A percentile compares a stretch with the other conserved stretches of the same genome.
These are phyloP conservation scores for Verticillium klebahnii DNA, from an alignment of 2,329 filamentous ascomycete genomes.

Conservation along the genomic window DNA sequence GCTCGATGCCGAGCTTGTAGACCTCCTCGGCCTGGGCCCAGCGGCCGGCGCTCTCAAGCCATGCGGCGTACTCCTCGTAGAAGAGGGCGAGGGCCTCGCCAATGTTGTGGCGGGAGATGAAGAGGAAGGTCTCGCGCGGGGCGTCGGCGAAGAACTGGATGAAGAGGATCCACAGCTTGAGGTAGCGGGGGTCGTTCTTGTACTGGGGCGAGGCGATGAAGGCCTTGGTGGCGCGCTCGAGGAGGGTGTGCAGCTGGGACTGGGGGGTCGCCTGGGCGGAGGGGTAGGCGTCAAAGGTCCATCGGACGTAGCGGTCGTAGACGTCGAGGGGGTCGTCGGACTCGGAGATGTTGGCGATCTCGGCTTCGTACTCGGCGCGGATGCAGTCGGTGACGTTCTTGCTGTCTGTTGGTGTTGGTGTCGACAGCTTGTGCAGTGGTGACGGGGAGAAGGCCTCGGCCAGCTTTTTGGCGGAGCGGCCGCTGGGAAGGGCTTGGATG, in stretches of 20 bases:
- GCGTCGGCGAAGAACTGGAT: slow-evolving; percentile 88
- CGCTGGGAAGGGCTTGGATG: slow-evolving; percentile 87
- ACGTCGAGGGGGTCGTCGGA: slow-evolving; percentile 93
- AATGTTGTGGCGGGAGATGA: slow-evolving; percentile 81
- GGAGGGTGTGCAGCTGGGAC: slow-evolving; percentile 81
- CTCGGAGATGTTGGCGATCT: slow-evolving; percentile 73
- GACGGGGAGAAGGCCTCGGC: slow-evolving; percentile 74
- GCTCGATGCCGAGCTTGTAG: slow-evolving; percentile 83
- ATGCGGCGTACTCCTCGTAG: slow-evolving; percentile 94
- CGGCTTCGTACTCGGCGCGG: slow-evolving; percentile 80
- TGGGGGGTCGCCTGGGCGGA: slow-evolving; percentile 87
- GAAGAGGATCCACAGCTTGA: slow-evolving; percentile 92
- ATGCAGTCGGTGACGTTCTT: slow-evolving; percentile 73
- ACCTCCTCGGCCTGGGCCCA: slow-evolving; percentile 94
- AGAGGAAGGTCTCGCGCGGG: slow-evolving; percentile 90
- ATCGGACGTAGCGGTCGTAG: slow-evolving; percentile 94
- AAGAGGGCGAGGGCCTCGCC: slow-evolving; percentile 85
- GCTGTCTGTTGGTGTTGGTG: slow-evolving; percentile 67
- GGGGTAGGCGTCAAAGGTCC: slow-evolving; percentile 93
- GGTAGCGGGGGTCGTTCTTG: slow-evolving; percentile 90
- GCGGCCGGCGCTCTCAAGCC: slow-evolving; percentile 78
- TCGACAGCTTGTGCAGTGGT: slow-evolving; percentile 50
- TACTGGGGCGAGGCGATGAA: slow-evolving; percentile 85
- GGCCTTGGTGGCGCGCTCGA: slow-evolving; percentile 88
- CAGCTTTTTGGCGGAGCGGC: slow-evolving; percentile 81